Percentiles rank a stretch among this genome's conserved stretches.
phyloP scores from a whole-genome alignment of 208 protist species.

The Wallacemonas sp. region DNA sequence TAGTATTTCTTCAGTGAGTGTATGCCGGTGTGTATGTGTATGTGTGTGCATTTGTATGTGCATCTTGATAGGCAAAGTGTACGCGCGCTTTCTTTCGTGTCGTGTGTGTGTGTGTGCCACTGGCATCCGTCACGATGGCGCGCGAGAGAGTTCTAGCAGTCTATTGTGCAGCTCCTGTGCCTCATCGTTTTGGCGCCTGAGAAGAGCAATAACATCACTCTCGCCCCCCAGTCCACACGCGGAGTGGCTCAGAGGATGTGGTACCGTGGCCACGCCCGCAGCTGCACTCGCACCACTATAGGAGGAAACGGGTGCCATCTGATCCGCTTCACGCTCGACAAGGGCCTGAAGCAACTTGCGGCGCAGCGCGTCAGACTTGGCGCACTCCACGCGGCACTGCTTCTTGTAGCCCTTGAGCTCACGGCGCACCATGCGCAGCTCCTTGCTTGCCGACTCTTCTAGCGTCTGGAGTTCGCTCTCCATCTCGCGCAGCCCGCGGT shows the following conservation, averaged over 20 bases:
- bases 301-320: not conserved
- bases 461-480: conserved; percentile 42
- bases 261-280: not conserved
- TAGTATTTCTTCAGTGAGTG: too few species aligned
- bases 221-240: not conserved
- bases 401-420: conserved; percentile 59
- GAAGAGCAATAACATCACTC: conserved; percentile 60
- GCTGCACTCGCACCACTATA: not conserved
- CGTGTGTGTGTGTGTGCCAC: not conserved
- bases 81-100: not conserved
- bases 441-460: conserved; percentile 53
- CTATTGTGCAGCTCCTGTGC: conserved; percentile 62
- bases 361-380: conserved; percentile 53
- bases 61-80: too few species aligned
- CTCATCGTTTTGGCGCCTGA: conserved; percentile 64
- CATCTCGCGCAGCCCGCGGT: conserved; percentile 27
- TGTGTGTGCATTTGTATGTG: not conserved
- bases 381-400: conserved; percentile 40
- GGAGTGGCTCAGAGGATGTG: not conserved
- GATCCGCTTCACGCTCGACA: conserved; percentile 45
- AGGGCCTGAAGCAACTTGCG: conserved; percentile 59
- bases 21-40: not conserved
- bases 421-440: conserved; percentile 35
- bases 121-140: not conserved
- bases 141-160: conserved; percentile 52